Evolutionary conservation across 2,329 filamentous ascomycete genomes (phyloP).

Genomic region (Colletotrichum spaethianum): DNA sequence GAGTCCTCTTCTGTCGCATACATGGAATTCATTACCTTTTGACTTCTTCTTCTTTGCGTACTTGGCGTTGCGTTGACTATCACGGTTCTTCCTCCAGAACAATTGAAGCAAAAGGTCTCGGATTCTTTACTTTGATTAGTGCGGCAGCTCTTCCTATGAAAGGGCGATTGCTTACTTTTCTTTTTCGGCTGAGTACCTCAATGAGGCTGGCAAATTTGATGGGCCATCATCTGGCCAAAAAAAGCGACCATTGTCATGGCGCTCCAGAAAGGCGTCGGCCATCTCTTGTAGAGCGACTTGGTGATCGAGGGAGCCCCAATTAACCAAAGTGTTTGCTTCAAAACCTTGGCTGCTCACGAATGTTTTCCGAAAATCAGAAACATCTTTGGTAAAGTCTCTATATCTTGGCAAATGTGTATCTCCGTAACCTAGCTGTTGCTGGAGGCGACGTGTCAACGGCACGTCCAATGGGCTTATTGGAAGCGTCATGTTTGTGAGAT

Average conservation of each 20-base stretch:
- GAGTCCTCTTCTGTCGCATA: neutral
- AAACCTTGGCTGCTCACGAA: neutral
- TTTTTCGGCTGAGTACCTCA: neutral
- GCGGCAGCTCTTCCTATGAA: too few relatives aligned
- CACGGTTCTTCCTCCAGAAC: neutral
- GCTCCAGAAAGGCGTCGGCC: neutral
- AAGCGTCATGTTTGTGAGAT: neutral
- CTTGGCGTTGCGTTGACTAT: neutral
- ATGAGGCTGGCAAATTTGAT: fast-evolving
- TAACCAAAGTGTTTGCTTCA: neutral
- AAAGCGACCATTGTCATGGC: neutral
- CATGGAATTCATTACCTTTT: neutral
- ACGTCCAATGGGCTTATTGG: neutral
- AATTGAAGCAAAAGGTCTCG: neutral
- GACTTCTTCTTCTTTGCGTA: neutral
- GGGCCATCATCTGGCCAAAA: neutral
- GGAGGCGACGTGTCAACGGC: neutral
- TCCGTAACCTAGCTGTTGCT: neutral
- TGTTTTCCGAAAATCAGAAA: neutral
- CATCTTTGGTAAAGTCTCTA: neutral
- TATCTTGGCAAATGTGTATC: fast-evolving
- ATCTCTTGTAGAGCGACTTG: neutral
- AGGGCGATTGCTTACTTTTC: neutral
- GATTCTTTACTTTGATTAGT: neutral
- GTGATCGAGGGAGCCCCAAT: neutral